Conservation (phyloP, 345 rosid genomes). For the Populus tremula region DNA sequence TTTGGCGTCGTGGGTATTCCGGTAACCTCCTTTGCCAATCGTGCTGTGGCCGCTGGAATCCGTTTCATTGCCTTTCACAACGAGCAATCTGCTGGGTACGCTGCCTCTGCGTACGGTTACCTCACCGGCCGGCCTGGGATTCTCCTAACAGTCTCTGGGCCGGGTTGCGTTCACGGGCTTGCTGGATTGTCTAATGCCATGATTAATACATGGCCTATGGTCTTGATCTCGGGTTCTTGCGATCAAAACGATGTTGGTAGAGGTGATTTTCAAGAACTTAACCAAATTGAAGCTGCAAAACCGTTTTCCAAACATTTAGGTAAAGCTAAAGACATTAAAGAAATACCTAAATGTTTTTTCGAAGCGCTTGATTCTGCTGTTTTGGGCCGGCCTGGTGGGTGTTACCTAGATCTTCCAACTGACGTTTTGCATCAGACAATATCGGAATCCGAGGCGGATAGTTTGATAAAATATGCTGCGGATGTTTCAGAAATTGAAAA, state of each 20-base stretch:
- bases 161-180: constrained; percentile 94
- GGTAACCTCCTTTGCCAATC: constrained; percentile 83
- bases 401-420: constrained; percentile 83
- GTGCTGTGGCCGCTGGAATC: constrained; percentile 70
- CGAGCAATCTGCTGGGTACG: constrained; percentile 98
- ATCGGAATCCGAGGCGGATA: constrained; percentile 63
- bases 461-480: constrained; percentile 37
- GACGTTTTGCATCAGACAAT: constrained; percentile 81
- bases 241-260: constrained; percentile 78
- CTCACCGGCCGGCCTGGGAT: constrained; percentile 82
- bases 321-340: constrained; percentile 58
- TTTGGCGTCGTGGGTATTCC: constrained; percentile 98
- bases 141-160: constrained; percentile 90
- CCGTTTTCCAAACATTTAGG: constrained; percentile 70
- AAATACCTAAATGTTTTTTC: constrained; percentile 70
- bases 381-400: constrained; percentile 82
- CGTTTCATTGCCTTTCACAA: constrained; percentile 96
- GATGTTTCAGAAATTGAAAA: constrained; percentile 20
- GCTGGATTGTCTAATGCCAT: constrained; percentile 91
- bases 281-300: constrained; percentile 79
- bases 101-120: constrained; percentile 93
- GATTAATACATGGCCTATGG: constrained; percentile 86
- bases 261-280: constrained; percentile 95
- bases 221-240: constrained; percentile 91
- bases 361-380: constrained; percentile 65